Base-by-base conservation (phyloP, 352 stramenopile genomes). In the Blastocystis sp. region DNA sequence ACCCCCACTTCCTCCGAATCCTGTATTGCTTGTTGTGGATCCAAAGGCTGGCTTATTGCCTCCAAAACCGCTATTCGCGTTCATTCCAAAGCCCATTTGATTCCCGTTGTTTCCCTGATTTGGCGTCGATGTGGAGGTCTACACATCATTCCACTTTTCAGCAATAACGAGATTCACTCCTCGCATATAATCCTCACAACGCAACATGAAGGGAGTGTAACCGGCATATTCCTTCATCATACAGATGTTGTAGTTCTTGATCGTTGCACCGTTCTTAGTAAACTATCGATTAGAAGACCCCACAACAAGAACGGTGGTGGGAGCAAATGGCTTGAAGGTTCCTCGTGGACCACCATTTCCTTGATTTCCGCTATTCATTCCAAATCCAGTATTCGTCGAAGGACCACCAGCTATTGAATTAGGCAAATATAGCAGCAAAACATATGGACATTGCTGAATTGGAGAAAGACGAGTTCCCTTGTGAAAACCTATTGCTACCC, bases 281-380 rank as follows among this genome's bases (percentile, higher is more conserved):
- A 69, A 84, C 74, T 84, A 84, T 52, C n/a, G 4, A 45, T 84
- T 10, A 84, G 21, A 21, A n/a, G 28, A 6, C 42, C 17, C 24
- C 0, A 59, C 11, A 57, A 34, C 19, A 34, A 69, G 6, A 34
- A 84, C 74, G 34, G 34, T 38, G 11, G 60, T 59, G 14, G 74
- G 74, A 3, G 52, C 40, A 69, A 84, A 84, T 1, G 74, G 60
- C n/a, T 84, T 84, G 6, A 62, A 84, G 11, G 74, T 84, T 57
- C 74, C 74, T 42, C 14, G 10, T 52, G 43, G 48, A 52, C 19
- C 14, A 14, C 14, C 14, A 14, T 14, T 14, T 57, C 48, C 48
- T 14, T 57, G 48, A 57, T 57, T 57, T 57, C 6, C 14, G 14
- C 14, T 57, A 57, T 57, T 57, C 48, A 14, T 57, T 57, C 48